Base-by-base conservation (phyloP, 108 stramenopile species). In the Pinguiococcus pyrenoidosus region DNA sequence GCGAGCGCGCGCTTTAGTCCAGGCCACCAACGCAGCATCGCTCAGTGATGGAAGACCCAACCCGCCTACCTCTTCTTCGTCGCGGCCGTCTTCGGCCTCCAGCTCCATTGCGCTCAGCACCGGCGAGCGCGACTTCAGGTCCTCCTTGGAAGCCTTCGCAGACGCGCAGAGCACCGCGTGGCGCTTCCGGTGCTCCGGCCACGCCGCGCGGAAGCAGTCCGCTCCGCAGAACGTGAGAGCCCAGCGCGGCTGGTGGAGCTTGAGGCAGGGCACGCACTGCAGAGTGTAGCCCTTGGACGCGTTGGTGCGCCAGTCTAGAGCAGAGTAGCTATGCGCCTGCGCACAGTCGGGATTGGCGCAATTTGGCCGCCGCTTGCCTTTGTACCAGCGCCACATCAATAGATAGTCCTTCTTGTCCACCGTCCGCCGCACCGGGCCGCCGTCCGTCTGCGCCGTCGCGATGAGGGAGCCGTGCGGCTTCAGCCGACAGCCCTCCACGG, bases 261-360 rank as follows among this genome's bases (percentile, higher is more conserved):
- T 62, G 38, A 33, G 26, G 51, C 60, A 62, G 6, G 33, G 25
- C 24, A 62, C 51, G 38, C 60, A 62, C 50, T 62, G 51, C n/a
- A 62, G 45, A n/a, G 43, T 26, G 12, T 32, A 36, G 6, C 60
- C 60, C 34, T 46, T 40, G 2, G 39, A 45, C 2, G 60, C 60
- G 43, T 35, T 46, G 22, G 45, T 62, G 14, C 46, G 45, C 60
- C 60, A 62, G 34, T 62, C 49, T 26, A 62, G 13, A 0, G 60
- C 51, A 39, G 37, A 46, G 45, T 52, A 62, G 36, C 42, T 44
- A 30, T 46, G 38, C 21, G 60, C 60, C 18, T 51, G 34, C 13
- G 60, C 51, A 26, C 60, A 62, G 32, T 24, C 23, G 0, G 60
- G 37, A 45, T 62, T 62, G 14, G 60, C 50, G 29, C 60, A 62